These are phyloP conservation scores for Fusarium sp. DNA, from an alignment of 2,329 filamentous ascomycete genomes.

Conservation along the genomic window DNA sequence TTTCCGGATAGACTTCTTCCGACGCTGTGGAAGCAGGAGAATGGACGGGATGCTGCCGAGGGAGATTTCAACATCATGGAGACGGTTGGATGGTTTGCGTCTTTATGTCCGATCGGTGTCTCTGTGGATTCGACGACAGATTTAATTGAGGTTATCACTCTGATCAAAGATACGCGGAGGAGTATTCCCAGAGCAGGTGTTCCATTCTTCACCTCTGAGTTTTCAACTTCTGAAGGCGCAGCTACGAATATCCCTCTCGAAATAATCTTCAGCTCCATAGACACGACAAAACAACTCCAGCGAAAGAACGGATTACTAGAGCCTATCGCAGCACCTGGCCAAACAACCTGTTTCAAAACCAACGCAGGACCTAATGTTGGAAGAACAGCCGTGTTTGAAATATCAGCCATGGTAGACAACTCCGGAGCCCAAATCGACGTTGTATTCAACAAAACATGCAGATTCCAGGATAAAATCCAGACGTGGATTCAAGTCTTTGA, in stretches of 20 bases:
- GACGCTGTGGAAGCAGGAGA: slow-evolving; percentile 65
- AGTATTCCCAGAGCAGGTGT: slow-evolving; percentile 57
- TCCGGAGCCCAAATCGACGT: slow-evolving; percentile 57
- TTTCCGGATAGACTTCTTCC: slow-evolving; percentile 64
- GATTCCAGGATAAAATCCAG: slow-evolving; percentile 56
- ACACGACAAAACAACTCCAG: slow-evolving; percentile 61
- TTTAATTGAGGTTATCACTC: slow-evolving; percentile 61
- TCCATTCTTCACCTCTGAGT: slow-evolving; percentile 61
- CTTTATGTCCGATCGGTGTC: slow-evolving; percentile 63
- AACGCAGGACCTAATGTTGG: slow-evolving; percentile 59
- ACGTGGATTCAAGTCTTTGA: slow-evolving; percentile 62
- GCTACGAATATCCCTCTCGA: slow-evolving; percentile 63
- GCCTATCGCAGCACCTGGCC: slow-evolving; percentile 56
- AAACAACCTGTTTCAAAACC: slow-evolving; percentile 52
- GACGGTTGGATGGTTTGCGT: slow-evolving; percentile 71
- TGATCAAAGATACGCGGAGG: slow-evolving; percentile 64
- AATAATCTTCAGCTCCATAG: slow-evolving; percentile 67
- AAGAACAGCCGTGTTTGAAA: slow-evolving; percentile 62
- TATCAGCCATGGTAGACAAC: slow-evolving; percentile 59
- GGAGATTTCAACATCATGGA: slow-evolving; percentile 62
- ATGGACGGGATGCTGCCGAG: slow-evolving; percentile 59
- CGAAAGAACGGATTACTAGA: slow-evolving; percentile 61
- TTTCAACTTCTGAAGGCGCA: slow-evolving; percentile 50
- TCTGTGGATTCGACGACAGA: slow-evolving; percentile 58
- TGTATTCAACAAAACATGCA: slow-evolving; percentile 56